phyloP scores from a whole-genome alignment of 1,139 yeast genomes.

The Magnusiomyces paraingens region DNA sequence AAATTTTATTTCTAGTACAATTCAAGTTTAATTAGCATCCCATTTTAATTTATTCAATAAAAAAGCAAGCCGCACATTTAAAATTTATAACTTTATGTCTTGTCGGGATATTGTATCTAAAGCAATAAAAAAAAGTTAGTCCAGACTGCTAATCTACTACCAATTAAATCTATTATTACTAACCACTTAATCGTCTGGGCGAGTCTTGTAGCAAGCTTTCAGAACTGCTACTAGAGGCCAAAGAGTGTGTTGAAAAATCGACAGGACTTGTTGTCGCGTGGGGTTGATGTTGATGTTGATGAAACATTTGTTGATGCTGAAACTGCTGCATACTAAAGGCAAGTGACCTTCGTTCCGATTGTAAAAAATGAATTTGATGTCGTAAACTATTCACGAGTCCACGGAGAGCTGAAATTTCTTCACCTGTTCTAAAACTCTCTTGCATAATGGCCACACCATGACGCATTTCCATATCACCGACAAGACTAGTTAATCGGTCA shows the following conservation, averaged over 20 bases:
- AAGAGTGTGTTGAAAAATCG: neutral
- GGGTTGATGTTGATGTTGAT: constrained; percentile 1
- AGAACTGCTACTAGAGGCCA: neutral
- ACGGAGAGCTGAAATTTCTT: constrained; percentile 32
- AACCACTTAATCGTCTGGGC: constrained; percentile 1
- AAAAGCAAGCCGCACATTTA: too few species aligned
- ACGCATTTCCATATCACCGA: constrained; percentile 33
- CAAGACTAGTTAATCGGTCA: constrained; percentile 28
- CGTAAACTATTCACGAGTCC: constrained; percentile 32
- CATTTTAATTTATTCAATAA: neutral
- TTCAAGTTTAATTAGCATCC: neutral
- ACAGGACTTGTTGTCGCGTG: neutral
- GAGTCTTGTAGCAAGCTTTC: neutral
- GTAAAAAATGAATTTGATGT: constrained; percentile 33
- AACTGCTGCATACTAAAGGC: constrained; percentile 7
- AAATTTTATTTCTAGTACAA: neutral
- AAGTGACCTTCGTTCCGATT: constrained; percentile 28
- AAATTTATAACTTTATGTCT: neutral
- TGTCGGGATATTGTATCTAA: constrained; percentile 4
- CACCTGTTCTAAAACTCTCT: constrained; percentile 32
- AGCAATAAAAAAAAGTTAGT: constrained; percentile 1
- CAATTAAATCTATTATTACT: neutral
- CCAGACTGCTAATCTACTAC: neutral
- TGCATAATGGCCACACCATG: constrained; percentile 33
- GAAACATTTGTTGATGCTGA: constrained; percentile 2